Evolutionary conservation across 306 rosid species (phyloP), one percentile per base, ranked within the genome.

Genomic region (Cicer bijugum): DNA sequence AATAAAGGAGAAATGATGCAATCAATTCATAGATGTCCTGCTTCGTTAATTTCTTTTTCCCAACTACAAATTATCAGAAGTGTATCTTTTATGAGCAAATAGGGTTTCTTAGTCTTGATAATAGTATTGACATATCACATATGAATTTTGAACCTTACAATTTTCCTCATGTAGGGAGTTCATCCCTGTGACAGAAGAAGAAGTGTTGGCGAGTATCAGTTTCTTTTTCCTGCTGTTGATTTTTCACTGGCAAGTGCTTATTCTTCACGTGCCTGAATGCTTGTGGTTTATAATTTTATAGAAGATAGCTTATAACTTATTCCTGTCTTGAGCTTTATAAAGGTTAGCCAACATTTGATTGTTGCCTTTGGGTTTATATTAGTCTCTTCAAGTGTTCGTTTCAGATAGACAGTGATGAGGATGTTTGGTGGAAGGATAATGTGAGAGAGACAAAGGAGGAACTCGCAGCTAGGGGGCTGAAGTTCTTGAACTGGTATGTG

Each of bases 151-250:
- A 51, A 48, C 77, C 78, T 72, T 39, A 50, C 42, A 9, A 53
- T 75, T 23, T 45, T 71, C 73, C 69, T 63, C 67, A 39, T 72
- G 76, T 79, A 93, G 98, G 98, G 97, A 44, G 88, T 93, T 80
- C 98, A 91, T 82, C 97, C 98, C 7, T 94, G 98, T 76, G 95
- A 91, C 78, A 88, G 75, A 84, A 89, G 98, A 84, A 84, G 92
- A 83, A 91, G 89, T 76, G 57, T 89, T 42, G 78, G 72, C 60
- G 96, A 94, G 81, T 93, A 89, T 72, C 85, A 68, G 75, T 74
- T 82, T 75, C 89, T 88, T 59, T 93, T 93, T 78, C 98, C 98
- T 56, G 97, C 97, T 10, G 59, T 93, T 85, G 97, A 91, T 86
- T 91, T 93, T 80, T 93, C 97, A 51, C 83, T 86, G 92, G 98